Conservation (phyloP, 2,329 filamentous ascomycete species). For the Thelonectria rubi region DNA sequence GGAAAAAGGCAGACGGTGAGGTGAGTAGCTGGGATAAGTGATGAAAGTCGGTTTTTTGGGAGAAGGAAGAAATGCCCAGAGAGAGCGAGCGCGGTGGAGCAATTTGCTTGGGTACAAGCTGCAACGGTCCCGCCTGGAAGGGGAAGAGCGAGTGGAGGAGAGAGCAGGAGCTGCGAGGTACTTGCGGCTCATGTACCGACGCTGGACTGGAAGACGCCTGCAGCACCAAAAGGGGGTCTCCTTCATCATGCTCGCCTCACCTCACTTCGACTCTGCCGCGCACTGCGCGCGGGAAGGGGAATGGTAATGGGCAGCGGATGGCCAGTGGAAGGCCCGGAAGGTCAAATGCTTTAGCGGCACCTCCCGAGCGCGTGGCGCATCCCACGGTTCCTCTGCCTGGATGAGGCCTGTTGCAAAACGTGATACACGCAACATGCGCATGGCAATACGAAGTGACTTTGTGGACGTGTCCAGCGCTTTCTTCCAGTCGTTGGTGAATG, state of each 20-base stretch:
- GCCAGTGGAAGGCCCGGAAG: slow-evolving; percentile 10
- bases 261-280: background rate
- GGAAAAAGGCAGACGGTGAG: background rate
- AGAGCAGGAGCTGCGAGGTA: background rate
- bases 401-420: background rate
- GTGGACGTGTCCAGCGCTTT: background rate
- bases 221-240: background rate
- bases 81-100: background rate
- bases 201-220: too few relatives aligned
- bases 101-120: too few relatives aligned
- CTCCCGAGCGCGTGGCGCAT: slow-evolving; percentile 26
- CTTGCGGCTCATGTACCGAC: background rate
- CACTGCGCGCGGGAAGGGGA: background rate
- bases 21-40: background rate
- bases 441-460: background rate
- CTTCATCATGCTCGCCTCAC: too few relatives aligned
- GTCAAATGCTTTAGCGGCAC: slow-evolving; percentile 21
- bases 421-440: background rate
- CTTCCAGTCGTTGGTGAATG: too few relatives aligned
- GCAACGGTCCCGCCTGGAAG: background rate
- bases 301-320: background rate
- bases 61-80: background rate
- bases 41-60: background rate
- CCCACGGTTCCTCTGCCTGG: background rate
- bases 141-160: slow-evolving; percentile 9